phyloP scores from a whole-genome alignment of 2,329 filamentous ascomycete genomes.

The Graphium sp. region DNA sequence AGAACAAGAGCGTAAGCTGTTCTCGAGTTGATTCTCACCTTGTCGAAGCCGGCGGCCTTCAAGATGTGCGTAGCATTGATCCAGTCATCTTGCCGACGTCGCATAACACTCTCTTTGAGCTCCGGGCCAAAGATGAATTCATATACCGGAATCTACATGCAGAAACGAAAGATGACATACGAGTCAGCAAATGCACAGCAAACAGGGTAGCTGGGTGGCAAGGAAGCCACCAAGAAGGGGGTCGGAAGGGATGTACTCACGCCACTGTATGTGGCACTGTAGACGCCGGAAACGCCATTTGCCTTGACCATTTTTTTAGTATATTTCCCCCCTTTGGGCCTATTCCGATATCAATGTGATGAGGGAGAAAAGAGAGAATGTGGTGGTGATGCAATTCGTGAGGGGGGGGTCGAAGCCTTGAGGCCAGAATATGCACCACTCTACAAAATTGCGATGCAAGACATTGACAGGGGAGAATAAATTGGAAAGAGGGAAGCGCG shows the following conservation, averaged over 20 bases:
- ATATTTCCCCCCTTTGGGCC: too few relatives aligned
- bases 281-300: conserved; percentile 30
- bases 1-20: too few relatives aligned
- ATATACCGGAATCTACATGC: conserved; percentile 74
- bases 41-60: conserved; percentile 94
- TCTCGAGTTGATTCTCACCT: conserved; percentile 24
- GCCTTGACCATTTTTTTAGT: conserved; percentile 28
- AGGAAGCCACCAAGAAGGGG: conserved; percentile 2
- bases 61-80: conserved; percentile 99
- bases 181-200: conserved; percentile 3
- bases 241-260: conserved; percentile 24
- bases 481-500: too few relatives aligned
- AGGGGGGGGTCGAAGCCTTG: too few relatives aligned
- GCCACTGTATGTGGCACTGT: conserved; percentile 54
- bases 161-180: conserved; percentile 4
- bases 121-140: conserved; percentile 78
- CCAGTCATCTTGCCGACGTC: conserved; percentile 83
- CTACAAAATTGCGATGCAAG: too few relatives aligned
- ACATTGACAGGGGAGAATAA: too few relatives aligned
- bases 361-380: too few relatives aligned
- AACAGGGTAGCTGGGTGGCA: conserved; percentile 1
- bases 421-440: too few relatives aligned
- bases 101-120: conserved; percentile 80
- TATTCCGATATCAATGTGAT: too few relatives aligned
- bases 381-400: too few relatives aligned